Evolutionary conservation across 139 green algal genomes (phyloP).

Genomic region (Closterium sp.): DNA sequence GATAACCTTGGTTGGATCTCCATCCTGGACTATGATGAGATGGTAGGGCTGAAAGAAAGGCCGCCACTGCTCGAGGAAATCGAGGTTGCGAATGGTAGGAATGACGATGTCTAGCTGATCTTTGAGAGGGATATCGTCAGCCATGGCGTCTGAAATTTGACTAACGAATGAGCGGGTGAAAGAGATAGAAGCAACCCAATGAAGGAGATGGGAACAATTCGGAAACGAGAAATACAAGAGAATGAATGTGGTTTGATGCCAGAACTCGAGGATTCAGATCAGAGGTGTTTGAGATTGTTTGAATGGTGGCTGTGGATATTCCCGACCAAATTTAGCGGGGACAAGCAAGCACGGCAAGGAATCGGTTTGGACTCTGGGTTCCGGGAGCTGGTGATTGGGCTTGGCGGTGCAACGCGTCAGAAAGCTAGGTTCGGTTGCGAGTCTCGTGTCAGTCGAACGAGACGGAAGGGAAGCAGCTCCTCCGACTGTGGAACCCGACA

Average conservation of each 20-base stretch:
- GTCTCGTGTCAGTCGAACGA: not conserved
- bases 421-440: not conserved
- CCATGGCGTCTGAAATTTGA: not conserved
- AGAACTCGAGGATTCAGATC: not conserved
- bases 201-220: not conserved
- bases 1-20: conserved; percentile 79
- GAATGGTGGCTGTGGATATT: not conserved
- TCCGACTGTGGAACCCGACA: not conserved
- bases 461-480: not conserved
- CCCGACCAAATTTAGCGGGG: not conserved
- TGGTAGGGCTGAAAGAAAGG: conserved; percentile 88
- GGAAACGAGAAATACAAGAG: too few relatives aligned
- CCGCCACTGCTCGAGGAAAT: conserved; percentile 63
- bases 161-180: not conserved
- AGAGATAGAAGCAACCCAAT: not conserved
- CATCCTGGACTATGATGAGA: conserved; percentile 89
- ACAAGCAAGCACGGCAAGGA: not conserved
- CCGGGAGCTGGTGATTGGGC: not conserved
- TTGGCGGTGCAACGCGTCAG: not conserved
- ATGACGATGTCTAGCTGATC: conserved; percentile 82
- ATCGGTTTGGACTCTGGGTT: not conserved
- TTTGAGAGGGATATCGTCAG: conserved; percentile 23
- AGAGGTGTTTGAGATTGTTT: not conserved
- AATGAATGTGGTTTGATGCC: too few relatives aligned
- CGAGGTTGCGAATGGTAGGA: conserved; percentile 77